phyloP scores from a whole-genome alignment of 1,284 basidiomycete genomes.

The Afroboletus lepidellus region DNA sequence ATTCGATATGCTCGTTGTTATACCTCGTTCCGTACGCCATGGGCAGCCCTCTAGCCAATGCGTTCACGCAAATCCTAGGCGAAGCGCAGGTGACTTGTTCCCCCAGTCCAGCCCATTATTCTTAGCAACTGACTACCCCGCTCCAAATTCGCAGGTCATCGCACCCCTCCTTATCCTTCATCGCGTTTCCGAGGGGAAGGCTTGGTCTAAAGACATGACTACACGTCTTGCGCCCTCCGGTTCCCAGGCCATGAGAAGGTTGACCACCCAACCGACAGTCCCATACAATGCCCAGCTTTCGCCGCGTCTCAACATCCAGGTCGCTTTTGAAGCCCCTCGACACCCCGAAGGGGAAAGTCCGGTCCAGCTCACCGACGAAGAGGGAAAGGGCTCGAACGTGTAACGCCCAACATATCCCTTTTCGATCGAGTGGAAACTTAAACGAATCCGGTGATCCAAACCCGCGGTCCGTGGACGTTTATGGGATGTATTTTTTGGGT shows the following conservation, averaged over 20 bases:
- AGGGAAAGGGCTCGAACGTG: not conserved
- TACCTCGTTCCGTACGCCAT: constrained; percentile 29
- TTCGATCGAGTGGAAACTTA: not conserved
- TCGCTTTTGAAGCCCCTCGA: constrained; percentile 11
- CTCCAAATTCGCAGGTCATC: constrained; percentile 20
- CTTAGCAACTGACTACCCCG: not conserved
- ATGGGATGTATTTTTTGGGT: not conserved
- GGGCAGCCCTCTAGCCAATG: constrained; percentile 25
- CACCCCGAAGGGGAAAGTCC: constrained; percentile 3
- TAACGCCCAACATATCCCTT: not conserved
- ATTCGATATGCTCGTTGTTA: constrained; percentile 29
- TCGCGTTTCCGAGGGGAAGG: constrained; percentile 34
- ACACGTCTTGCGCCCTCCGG: constrained; percentile 2
- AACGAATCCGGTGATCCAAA: not conserved
- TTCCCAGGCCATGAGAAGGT: constrained; percentile 13
- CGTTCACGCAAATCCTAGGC: constrained; percentile 33
- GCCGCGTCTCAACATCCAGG: constrained; percentile 13
- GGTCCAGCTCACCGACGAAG: constrained; percentile 5
- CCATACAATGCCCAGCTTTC: not conserved
- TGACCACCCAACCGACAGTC: constrained; percentile 1
- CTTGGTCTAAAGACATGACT: constrained; percentile 24
- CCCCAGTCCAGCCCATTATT: not conserved
- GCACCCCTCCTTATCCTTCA: constrained; percentile 35
- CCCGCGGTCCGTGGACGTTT: not conserved
- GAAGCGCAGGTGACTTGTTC: constrained; percentile 26